Evolutionary conservation across 2,329 filamentous ascomycete species (phyloP).

Genomic region (Aspergillus chevalieri): DNA sequence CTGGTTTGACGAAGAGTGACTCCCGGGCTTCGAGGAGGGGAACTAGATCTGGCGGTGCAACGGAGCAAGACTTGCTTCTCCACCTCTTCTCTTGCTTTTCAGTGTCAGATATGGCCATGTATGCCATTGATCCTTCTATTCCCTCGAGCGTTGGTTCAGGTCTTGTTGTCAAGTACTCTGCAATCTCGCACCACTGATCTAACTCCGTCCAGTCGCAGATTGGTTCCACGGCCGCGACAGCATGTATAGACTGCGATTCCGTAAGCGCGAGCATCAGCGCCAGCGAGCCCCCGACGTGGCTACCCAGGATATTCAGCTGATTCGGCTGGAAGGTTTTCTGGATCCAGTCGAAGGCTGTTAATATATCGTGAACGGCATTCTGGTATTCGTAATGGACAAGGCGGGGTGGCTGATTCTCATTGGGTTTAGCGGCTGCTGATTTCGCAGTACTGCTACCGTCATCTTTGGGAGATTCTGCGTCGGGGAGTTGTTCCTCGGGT

Average conservation of each 20-base stretch:
- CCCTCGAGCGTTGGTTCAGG: background rate
- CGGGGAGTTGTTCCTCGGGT: background rate
- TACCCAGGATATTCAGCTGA: slow-evolving; percentile 27
- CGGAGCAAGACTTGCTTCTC: slow-evolving; percentile 9
- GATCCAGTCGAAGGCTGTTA: slow-evolving; percentile 36
- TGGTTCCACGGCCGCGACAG: slow-evolving; percentile 29
- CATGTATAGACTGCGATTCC: slow-evolving; percentile 27
- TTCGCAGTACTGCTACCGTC: background rate
- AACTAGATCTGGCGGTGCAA: slow-evolving; percentile 26
- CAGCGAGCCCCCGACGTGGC: slow-evolving; percentile 36
- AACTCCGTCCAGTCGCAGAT: slow-evolving; percentile 36
- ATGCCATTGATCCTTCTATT: background rate
- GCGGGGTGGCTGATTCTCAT: background rate
- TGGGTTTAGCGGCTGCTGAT: background rate
- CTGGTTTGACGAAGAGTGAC: slow-evolving; percentile 30
- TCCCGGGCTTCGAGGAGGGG: slow-evolving; percentile 31
- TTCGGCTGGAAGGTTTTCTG: slow-evolving; percentile 23
- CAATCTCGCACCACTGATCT: slow-evolving; percentile 34
- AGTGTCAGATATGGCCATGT: background rate
- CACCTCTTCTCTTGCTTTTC: slow-evolving; percentile 2
- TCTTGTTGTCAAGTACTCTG: background rate
- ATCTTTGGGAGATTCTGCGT: background rate
- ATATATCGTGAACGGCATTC: slow-evolving; percentile 34
- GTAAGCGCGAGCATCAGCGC: slow-evolving; percentile 40
- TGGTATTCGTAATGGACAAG: slow-evolving; percentile 27